Conservation (phyloP, 768 basidiomycete genomes). For the Kwoniella heveanensis region DNA sequence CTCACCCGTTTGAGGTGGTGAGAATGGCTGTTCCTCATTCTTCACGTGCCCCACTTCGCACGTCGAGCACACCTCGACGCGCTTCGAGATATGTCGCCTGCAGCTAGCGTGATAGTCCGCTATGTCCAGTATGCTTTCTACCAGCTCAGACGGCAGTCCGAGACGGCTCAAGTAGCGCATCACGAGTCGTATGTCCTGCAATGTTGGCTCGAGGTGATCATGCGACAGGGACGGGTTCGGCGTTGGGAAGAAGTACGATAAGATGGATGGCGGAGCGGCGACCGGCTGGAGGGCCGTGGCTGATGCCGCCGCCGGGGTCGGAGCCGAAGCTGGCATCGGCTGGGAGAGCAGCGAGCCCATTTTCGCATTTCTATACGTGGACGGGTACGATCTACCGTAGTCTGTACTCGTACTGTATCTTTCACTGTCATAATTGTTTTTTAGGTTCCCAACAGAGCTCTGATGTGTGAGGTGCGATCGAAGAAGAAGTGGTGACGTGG, state of each 20-base stretch:
- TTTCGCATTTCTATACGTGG: background rate
- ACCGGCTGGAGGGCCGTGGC: background rate
- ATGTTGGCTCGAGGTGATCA: slow-evolving; percentile 21
- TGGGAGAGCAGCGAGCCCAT: background rate
- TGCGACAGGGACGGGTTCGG: slow-evolving; percentile 27
- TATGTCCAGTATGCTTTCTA: slow-evolving; percentile 32
- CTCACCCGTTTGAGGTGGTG: slow-evolving; percentile 32
- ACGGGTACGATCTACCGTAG: too few relatives aligned
- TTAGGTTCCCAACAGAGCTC: too few relatives aligned
- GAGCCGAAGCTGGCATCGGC: background rate
- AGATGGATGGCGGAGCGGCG: background rate
- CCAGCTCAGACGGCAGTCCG: slow-evolving; percentile 32
- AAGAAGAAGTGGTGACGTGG: slow-evolving; percentile 1
- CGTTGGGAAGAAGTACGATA: slow-evolving; percentile 37
- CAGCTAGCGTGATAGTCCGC: slow-evolving; percentile 35
- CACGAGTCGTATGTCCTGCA: slow-evolving; percentile 19
- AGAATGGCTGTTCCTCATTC: slow-evolving; percentile 2
- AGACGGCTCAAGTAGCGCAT: slow-evolving; percentile 10
- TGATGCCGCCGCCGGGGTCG: background rate
- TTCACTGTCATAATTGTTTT: too few relatives aligned
- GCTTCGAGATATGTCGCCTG: slow-evolving; percentile 10
- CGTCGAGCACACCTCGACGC: slow-evolving; percentile 25
- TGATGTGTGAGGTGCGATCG: too few relatives aligned
- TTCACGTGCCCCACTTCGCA: slow-evolving; percentile 2
- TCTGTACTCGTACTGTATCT: too few relatives aligned